Conservation (phyloP, 2,329 filamentous ascomycete genomes). For the Amesomyces nigricolor region DNA sequence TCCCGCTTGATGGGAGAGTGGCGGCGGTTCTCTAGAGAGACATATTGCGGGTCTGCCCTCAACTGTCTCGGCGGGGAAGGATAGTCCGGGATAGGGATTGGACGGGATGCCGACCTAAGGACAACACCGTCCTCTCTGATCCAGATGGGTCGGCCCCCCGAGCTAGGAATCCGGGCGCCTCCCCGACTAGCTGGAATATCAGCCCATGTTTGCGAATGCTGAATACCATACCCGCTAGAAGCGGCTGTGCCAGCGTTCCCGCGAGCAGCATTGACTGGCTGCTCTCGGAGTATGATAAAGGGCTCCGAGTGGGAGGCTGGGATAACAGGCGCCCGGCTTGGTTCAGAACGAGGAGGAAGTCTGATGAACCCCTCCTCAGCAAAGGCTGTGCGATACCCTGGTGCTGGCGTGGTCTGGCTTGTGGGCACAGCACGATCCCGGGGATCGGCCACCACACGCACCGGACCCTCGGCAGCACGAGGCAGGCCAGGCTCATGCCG, state of each 20-base stretch:
- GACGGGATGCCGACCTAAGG: slow-evolving; percentile 19
- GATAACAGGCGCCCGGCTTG: not conserved
- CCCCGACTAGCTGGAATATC: slow-evolving; percentile 2
- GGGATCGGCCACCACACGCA: not conserved
- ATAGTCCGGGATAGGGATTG: slow-evolving; percentile 18
- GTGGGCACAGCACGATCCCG: not conserved
- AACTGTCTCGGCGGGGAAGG: slow-evolving; percentile 1
- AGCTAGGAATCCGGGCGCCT: slow-evolving; percentile 11
- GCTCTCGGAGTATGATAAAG: slow-evolving; percentile 9
- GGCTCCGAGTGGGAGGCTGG: slow-evolving; percentile 6
- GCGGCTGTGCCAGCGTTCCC: not conserved
- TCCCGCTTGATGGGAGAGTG: slow-evolving; percentile 4
- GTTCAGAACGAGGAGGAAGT: slow-evolving; percentile 20
- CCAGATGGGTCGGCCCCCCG: slow-evolving; percentile 19
- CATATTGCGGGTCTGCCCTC: slow-evolving; percentile 1
- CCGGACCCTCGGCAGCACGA: not conserved
- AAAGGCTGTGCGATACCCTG: not conserved
- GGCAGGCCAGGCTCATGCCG: not conserved
- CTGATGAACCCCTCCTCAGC: slow-evolving; percentile 22
- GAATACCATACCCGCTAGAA: not conserved
- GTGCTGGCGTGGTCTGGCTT: not conserved
- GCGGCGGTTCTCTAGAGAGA: not conserved
- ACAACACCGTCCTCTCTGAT: slow-evolving; percentile 14
- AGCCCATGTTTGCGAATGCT: slow-evolving; percentile 1
- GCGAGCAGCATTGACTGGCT: slow-evolving; percentile 1